phyloP scores from a whole-genome alignment of 257 asterid genomes.

The Solanum verrucosum region DNA sequence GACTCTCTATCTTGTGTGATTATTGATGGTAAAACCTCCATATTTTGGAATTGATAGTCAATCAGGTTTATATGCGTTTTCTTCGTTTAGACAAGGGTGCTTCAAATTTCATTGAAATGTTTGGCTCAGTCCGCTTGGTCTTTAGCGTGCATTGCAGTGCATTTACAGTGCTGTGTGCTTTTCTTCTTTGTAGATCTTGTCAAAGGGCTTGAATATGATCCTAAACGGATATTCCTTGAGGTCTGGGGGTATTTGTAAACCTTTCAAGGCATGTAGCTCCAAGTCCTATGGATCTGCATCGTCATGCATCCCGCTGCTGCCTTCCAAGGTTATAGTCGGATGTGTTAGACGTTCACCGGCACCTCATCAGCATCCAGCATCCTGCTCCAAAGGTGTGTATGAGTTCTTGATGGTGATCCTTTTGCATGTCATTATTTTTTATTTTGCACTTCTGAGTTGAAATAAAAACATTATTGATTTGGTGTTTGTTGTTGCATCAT shows the following conservation, averaged over 20 bases:
- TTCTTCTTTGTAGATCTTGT: neutral
- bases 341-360: slow-evolving; percentile 11
- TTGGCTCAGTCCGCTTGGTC: neutral
- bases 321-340: slow-evolving; percentile 9
- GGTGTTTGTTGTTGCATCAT: neutral
- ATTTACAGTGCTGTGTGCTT: neutral
- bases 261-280: slow-evolving; percentile 23
- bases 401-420: neutral
- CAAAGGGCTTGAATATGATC: slow-evolving; percentile 36
- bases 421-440: neutral
- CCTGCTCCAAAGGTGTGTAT: slow-evolving; percentile 33
- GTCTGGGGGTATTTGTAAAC: slow-evolving; percentile 22
- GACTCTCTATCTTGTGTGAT: neutral
- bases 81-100: neutral
- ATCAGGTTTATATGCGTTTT: neutral
- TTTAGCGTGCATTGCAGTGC: neutral
- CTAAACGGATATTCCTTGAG: slow-evolving; percentile 33
- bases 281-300: slow-evolving; percentile 13
- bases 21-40: neutral
- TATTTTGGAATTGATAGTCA: neutral
- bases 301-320: slow-evolving; percentile 9
- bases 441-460: neutral
- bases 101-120: neutral
- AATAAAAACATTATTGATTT: neutral
- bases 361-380: slow-evolving; percentile 9